Evolutionary conservation across 352 stramenopile genomes (phyloP), one percentile per base, ranked within the genome.

Genomic region (Phytopythium cucurbitacearum): DNA sequence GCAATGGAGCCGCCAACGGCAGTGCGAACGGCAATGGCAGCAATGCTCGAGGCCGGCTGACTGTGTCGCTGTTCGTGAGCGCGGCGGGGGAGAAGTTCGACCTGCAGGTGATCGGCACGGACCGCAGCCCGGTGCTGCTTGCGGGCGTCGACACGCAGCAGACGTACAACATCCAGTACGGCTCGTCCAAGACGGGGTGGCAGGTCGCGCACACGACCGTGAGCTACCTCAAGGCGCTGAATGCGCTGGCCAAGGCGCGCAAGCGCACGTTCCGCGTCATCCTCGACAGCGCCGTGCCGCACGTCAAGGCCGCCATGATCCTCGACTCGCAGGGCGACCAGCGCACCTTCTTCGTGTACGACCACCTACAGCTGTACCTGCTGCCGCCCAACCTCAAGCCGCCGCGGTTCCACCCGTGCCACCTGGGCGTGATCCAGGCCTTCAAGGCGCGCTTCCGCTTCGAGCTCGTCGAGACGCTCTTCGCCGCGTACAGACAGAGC

Each of bases 301-400:
- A 94, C 51, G 80, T 94, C 32, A 94, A 94, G 56, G 83, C 83
- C 33, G 83, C 80, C 7, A 91, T 94, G 76, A 87, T 94, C 55
- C 56, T 94, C 49, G 83, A 94, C 62, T 87, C 80, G 11, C 83
- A 91, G 50, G 83, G 83, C 49, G 83, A 94, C 65, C 83, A 91
- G 57, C 83, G 83, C 41, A 94, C 83, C 51, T 91, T 94, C 43
- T 94, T 94, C 52, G 69, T 90, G 39, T 94, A 80, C 59, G 83
- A 94, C 55, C 77, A 89, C 48, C 58, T 94, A 6, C 76, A 89
- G 38, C 76, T 94, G 35, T 85, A 80, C 67, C 91, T 94, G 51
- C 64, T 91, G 62, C 83, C 83, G 37, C 83, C 79, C 15, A 91
- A 94, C 48, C 87, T 94, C 54, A 89, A 87, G 53, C 56, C 70